Evolutionary conservation across 2,329 filamentous ascomycete species (phyloP), one percentile per base, ranked within the genome.

Genomic region (Xenosphaeropsis pyriputrescens): DNA sequence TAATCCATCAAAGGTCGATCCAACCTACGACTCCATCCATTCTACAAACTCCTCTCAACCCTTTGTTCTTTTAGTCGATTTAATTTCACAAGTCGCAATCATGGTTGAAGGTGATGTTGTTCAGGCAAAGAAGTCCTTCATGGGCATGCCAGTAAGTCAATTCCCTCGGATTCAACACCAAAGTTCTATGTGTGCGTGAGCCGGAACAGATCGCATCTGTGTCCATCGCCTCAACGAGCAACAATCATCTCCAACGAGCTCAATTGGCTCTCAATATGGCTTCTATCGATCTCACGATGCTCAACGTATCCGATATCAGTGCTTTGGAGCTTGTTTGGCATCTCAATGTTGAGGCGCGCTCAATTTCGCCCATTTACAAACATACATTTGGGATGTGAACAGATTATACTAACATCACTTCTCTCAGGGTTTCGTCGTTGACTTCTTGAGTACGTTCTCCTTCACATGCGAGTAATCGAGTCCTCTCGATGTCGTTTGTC

Each of bases 381-480:
- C 22, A 26, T 26, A 11, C 22, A 26, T 26, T 3, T 26, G 4
- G 22, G 12, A 26, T 26, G 8, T 26, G 12, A 26, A 26, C 22
- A 26, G 22, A 26, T 26, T 26, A 26, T 26, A 26, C 22, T 26
- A 26, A 26, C 22, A 26, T 26, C 18, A 26, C 12, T 9, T 26
- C 22, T 26, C 8, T 26, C 22, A 15, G 18, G 29, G 85, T 65
- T 96, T 96, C 76, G 61, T 95, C 63, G 85, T 93, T 62, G 89
- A 96, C 74, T 96, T 96, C 79, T 64, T 96, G 78, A 96, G 86
- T 93, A 93, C 61, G 88, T 91, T 46, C 42, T 45, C 39, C 45
- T 48, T 41, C 26, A 35, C 39, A 26, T 6, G 8, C 22, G 22
- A 6, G 8, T 30, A n/a, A 39, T 19, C 19, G 39, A 32, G 18